A percentile compares a stretch with the other conserved stretches of the same genome.
These are phyloP conservation scores for Rhododendron kiyosumense DNA, from an alignment of 148 eudicot genomes.

Conservation along the genomic window DNA sequence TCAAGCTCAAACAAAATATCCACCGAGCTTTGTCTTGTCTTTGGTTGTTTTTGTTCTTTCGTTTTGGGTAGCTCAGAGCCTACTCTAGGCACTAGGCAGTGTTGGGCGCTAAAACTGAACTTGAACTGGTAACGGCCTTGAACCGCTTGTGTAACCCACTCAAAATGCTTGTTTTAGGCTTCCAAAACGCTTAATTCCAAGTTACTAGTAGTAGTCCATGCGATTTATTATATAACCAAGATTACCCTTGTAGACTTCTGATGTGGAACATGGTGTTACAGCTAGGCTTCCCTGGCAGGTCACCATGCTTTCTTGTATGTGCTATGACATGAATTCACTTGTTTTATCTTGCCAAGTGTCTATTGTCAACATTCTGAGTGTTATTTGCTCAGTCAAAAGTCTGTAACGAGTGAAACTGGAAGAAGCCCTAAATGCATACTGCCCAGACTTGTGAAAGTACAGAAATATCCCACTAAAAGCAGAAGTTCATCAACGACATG, in stretches of 20 bases:
- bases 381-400: constrained; percentile 6
- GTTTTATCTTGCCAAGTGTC: neutral
- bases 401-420: constrained; percentile 12
- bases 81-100: too few species aligned
- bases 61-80: neutral
- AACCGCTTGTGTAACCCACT: neutral
- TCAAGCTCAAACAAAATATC: neutral
- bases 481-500: constrained; percentile 22
- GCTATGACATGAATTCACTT: neutral
- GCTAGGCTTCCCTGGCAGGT: neutral
- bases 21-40: neutral
- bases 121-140: neutral
- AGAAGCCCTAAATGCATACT: constrained; percentile 16
- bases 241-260: neutral
- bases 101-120: neutral
- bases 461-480: constrained; percentile 8
- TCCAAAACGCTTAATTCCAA: neutral
- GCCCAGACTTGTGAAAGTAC: constrained; percentile 22
- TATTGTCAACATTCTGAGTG: neutral
- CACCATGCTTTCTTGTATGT: neutral
- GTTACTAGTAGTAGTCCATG: neutral
- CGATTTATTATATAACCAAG: neutral
- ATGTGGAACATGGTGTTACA: neutral
- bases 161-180: neutral
- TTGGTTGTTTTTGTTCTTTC: neutral